Evolutionary conservation across 2,329 filamentous ascomycete genomes (phyloP).

Genomic region (Ceratocystis smalleyi): DNA sequence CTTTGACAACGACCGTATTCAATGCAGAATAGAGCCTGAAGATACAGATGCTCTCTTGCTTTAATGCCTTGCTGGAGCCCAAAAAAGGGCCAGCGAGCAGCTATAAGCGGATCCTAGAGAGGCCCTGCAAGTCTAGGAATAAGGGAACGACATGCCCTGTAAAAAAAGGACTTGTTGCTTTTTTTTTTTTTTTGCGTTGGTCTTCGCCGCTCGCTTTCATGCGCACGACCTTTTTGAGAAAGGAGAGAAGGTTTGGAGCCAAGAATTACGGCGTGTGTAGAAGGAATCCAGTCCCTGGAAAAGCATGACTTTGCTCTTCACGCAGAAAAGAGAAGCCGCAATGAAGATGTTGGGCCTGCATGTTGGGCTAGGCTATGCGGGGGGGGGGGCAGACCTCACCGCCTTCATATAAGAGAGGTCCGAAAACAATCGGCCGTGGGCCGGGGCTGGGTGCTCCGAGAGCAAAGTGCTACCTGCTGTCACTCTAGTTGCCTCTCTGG

Average conservation of each 20-base stretch:
- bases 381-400: not conserved
- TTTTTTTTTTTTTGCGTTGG: not conserved
- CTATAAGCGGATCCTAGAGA: not conserved
- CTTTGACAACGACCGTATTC: not conserved
- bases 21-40: not conserved
- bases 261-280: not conserved
- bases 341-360: not conserved
- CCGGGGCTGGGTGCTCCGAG: not conserved
- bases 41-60: too few relatives aligned
- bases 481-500: too few relatives aligned
- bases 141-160: not conserved
- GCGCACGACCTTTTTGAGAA: not conserved
- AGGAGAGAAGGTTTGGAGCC: not conserved
- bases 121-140: not conserved
- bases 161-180: not conserved
- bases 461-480: not conserved
- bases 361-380: too few relatives aligned
- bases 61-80: too few relatives aligned
- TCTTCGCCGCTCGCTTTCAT: constrained; percentile 2
- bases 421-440: not conserved
- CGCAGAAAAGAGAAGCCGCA: not conserved
- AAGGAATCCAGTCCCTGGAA: not conserved
- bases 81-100: not conserved
- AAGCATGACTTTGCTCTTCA: not conserved
- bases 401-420: not conserved